A percentile compares a stretch with the other conserved stretches of the same genome.
phyloP scores from a whole-genome alignment of 192 early-diverging fungal species.

The Coemansia sp. region DNA sequence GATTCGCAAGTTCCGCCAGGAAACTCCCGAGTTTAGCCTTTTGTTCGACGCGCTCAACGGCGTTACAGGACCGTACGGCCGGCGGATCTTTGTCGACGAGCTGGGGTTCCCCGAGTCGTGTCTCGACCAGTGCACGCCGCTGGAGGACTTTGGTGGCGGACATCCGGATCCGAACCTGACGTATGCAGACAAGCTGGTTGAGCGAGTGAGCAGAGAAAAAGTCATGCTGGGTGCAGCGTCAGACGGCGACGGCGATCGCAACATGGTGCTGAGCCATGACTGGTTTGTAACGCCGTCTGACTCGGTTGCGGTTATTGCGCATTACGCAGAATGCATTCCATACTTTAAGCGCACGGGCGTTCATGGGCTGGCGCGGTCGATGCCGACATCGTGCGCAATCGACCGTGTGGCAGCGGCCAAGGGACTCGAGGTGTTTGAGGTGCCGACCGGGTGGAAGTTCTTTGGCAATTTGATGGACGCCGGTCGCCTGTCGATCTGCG shows the following conservation, averaged over 20 bases:
- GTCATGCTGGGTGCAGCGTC: constrained; percentile 93
- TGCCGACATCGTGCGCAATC: constrained; percentile 93
- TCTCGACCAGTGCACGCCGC: constrained; percentile 79
- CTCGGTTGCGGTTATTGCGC: constrained; percentile 95
- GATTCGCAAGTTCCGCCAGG: constrained; percentile 74
- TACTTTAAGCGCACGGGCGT: constrained; percentile 86
- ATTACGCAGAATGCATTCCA: constrained; percentile 84
- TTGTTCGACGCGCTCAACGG: constrained; percentile 96
- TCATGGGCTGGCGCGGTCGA: constrained; percentile 85
- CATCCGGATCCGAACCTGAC: constrained; percentile 99
- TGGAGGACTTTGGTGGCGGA: constrained; percentile 89
- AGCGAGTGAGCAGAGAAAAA: constrained; percentile 75
- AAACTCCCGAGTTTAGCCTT: constrained; percentile 74
- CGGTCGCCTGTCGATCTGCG: constrained; percentile 88
- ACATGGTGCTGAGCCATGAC: constrained; percentile 96
- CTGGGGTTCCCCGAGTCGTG: constrained; percentile 78
- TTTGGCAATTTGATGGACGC: constrained; percentile 99
- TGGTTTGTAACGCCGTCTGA: constrained; percentile 97
- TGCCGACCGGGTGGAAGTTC: constrained; percentile 95
- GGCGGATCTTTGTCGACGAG: constrained; percentile 82
- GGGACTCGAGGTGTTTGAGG: constrained; percentile 77
- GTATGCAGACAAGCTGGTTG: constrained; percentile 92
- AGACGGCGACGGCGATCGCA: constrained; percentile 97
- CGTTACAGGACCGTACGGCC: constrained; percentile 94
- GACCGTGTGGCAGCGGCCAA: constrained; percentile 86